Evolutionary conservation across 1,284 basidiomycete species (phyloP), one percentile per base, ranked within the genome.

Genomic region (Ustilago crameri): DNA sequence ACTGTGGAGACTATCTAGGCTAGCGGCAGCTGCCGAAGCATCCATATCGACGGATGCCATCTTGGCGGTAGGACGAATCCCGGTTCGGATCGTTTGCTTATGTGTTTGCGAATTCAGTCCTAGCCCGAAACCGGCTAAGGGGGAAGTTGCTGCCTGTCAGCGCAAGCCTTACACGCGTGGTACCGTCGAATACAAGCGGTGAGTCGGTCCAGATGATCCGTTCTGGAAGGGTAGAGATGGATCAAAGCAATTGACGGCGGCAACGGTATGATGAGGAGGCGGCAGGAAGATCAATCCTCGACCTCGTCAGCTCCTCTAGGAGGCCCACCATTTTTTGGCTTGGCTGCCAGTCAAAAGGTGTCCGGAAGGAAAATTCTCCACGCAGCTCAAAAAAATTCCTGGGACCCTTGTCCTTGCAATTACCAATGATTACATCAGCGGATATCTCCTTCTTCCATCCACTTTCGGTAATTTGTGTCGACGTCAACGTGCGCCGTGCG

Each of bases 1-100:
- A 50, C 56, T 55, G 43, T 73, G 70, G 14, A 73, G 51, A 48
- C 61, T 58, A 41, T 73, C 70, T 8, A 72, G 51, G 49, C 61
- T 65, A 18, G 60, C 66, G 40, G 65, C 59, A 14, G 54, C 58
- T 38, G 64, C 65, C 49, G 65, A 62, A 12, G 65, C 58, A 18
- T 68, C 66, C 55, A 69, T 56, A 14, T 63, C 60, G 40, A 61
- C 40, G 5, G 67, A 70, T 14, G 67, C 42, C 67, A 70, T 70
- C 5, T 5, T 48, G 49, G 9, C n/a, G n/a, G 15, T 5, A n/a
- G 46, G 20, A 23, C 9, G 32, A 30, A 18, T 38, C 30, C 7
- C 30, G 8, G 8, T 37, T 5, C 9, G n/a, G 9, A 7, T 37
- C 35, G 8, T 8, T 37, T n/a, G 51, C 27, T 15, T 47, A 41